Evolutionary conservation across 2,329 filamentous ascomycete genomes (phyloP), one percentile per base, ranked within the genome.

Genomic region (Exophiala xenobiotica): DNA sequence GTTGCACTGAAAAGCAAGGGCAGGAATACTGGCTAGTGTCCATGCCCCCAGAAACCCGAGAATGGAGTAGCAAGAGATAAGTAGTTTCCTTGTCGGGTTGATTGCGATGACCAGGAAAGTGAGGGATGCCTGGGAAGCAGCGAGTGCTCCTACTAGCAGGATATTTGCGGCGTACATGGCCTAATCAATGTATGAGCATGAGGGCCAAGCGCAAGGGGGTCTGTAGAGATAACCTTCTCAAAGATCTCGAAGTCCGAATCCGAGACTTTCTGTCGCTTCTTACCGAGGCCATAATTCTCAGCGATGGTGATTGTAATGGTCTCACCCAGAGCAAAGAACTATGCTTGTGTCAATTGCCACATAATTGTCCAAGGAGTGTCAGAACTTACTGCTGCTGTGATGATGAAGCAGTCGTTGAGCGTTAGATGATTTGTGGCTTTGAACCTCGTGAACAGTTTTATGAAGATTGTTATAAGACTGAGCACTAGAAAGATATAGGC

Each of bases 91-190:
- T 12, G 59, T 43, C 4, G 60, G 62, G 16, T 61, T 63, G 47
- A 63, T 63, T 6, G 56, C 53, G 41, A 63, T 62, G 23, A 64
- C 41, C 14, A 64, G 51, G 20, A 60, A 29, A 35, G 59, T 57
- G 33, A 63, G 54, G 2, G 62, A 56, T 19, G 56, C 54, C 54
- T 63, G 63, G 20, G 62, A 49, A 24, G 51, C 49, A 31, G 61
- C 59, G 6, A 61, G 12, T 4, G 54, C 47, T 6, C 51, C 11
- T 23, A 62, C 39, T 6, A 54, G 46, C 3, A 64, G 56, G 31
- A 63, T 60, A 39, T 63, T 61, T 44, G 61, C 51, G 11, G 60
- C 49, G 42, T 61, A 63, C 8, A 58, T 49, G 33, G 44, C 46
- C 61, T 64, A 49, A n/a, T n/a, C 42, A 11, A 12, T 33, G 23